phyloP scores from a whole-genome alignment of 768 basidiomycete genomes.

The Phaeotremella skinneri region DNA sequence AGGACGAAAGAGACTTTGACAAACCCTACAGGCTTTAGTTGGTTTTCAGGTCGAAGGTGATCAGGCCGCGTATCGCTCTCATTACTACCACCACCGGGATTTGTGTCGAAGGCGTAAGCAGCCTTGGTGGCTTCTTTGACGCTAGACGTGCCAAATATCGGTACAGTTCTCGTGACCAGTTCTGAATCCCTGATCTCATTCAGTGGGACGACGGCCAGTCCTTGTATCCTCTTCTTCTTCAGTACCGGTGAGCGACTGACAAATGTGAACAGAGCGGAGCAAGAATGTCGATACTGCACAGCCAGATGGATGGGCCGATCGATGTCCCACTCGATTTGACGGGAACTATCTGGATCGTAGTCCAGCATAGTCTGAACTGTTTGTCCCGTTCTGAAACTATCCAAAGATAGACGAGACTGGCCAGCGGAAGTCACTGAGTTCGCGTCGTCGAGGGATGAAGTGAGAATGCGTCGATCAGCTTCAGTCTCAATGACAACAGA shows the following conservation, averaged over 20 bases:
- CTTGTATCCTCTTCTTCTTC: conserved; percentile 43
- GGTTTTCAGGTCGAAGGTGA: neutral
- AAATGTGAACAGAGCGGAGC: conserved; percentile 46
- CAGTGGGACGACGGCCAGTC: conserved; percentile 38
- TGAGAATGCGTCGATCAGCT: conserved; percentile 20
- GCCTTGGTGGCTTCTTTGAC: conserved; percentile 36
- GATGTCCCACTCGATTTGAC: conserved; percentile 37
- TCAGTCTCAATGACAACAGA: conserved; percentile 44
- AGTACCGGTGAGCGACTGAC: conserved; percentile 26
- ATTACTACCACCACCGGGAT: conserved; percentile 1
- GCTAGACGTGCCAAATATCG: conserved; percentile 37
- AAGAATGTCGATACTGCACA: conserved; percentile 49
- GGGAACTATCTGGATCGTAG: neutral
- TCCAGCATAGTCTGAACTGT: neutral
- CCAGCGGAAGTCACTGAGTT: neutral
- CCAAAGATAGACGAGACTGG: neutral
- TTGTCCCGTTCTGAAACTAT: neutral
- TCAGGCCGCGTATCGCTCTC: neutral
- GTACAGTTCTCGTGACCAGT: conserved; percentile 22
- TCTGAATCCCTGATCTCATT: conserved; percentile 35
- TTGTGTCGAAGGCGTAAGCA: conserved; percentile 5
- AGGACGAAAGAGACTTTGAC: conserved; percentile 33
- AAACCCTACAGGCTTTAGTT: conserved; percentile 12
- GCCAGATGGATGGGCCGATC: conserved; percentile 38
- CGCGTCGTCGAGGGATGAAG: neutral